Base-by-base conservation (phyloP, 305 asterid species). In the Fraxinus xanthoxyloides region DNA sequence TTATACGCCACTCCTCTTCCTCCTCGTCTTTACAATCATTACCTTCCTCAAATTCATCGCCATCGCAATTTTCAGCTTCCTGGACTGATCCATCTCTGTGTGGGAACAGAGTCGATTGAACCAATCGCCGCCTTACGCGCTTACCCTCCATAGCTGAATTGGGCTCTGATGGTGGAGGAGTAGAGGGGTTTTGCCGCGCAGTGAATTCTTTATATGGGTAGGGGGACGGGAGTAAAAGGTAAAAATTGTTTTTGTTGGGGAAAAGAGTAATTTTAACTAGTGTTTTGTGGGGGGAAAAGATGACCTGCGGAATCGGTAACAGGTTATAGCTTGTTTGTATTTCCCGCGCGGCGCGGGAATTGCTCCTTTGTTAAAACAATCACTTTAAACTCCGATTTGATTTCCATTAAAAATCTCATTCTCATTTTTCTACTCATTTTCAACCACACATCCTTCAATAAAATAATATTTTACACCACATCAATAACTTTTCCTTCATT, bases 41-140 rank as follows among this genome's bases (percentile, higher is more conserved):
- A n/a, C 31, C 75, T 4, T 82, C 84, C 23, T 59, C 65, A 15
- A 76, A 77, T 67, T 85, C 84, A 10, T 82, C 85, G 7, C 7
- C 81, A 17, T 34, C 86, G 85, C 81, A 54, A 82, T 81, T 79
- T 38, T 78, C 90, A 34, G 24, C 80, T 76, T 76, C 88, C 82
- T 89, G 86, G 54, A 79, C 72, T 70, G 80, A 69, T 73, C 84
- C 79, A 77, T 87, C 89, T 83, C 26, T 80, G 82, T 81, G 90
- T 4, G 96, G 91, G 85, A 93, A 93, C 83, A 95, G 82, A 61
- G 94, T 91, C 80, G 94, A 85, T 46, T 95, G 98, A 73, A 93
- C 96, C 80, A 93, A 86, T 84, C 92, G 86, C 69, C 97, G 92
- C 86, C 83, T 81, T 40, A 30, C 89, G 46, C 84, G 87, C 73